Conservation (phyloP, 2,329 filamentous ascomycete genomes). For the Fusarium hainanense region DNA sequence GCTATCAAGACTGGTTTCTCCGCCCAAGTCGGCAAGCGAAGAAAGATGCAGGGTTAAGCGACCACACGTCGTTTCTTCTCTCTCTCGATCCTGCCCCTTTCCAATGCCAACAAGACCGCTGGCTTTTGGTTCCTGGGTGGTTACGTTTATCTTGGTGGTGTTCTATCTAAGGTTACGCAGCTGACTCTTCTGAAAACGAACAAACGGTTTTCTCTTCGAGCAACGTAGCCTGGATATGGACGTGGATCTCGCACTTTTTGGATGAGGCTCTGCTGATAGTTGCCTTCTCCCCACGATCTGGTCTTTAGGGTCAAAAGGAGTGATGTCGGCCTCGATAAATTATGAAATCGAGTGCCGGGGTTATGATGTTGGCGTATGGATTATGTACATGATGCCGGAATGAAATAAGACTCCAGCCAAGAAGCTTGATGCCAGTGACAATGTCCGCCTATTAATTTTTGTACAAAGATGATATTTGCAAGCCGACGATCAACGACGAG, state of each 20-base stretch:
- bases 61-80: conserved; percentile 5
- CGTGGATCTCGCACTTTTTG: conserved; percentile 35
- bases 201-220: conserved; percentile 4
- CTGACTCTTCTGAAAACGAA: conserved; percentile 4
- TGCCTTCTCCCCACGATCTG: conserved; percentile 31
- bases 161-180: conserved; percentile 24
- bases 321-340: conserved; percentile 28
- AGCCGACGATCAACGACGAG: not conserved
- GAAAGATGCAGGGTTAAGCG: conserved; percentile 85
- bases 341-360: conserved; percentile 35
- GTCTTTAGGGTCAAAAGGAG: conserved; percentile 38
- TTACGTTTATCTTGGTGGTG: conserved; percentile 11
- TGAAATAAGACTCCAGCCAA: conserved; percentile 41
- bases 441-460: not conserved
- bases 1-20: conserved; percentile 99
- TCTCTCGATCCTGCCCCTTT: conserved; percentile 13
- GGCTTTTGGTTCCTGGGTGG: conserved; percentile 22
- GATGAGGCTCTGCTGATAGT: conserved; percentile 33
- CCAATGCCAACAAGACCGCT: conserved; percentile 8
- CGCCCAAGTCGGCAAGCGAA: conserved; percentile 98
- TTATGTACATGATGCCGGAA: conserved; percentile 48
- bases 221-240: conserved; percentile 21
- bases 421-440: not conserved
- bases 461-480: not conserved
- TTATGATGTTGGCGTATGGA: conserved; percentile 44